Conservation (phyloP, 345 rosid genomes). For the Dovyalis caffra region DNA sequence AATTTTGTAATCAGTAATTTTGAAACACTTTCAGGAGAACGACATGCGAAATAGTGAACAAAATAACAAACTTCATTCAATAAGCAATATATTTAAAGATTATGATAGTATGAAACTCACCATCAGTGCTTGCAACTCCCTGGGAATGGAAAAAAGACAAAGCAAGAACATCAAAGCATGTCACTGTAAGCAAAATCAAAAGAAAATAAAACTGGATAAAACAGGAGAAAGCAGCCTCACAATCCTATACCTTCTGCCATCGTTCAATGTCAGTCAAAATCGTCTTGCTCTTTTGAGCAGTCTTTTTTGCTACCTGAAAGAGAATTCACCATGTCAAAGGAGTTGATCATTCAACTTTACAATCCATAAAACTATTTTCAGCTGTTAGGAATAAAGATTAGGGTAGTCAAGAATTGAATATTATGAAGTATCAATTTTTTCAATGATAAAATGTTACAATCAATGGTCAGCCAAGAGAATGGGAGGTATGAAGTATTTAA, state of each 20-base stretch:
- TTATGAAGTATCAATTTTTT: neutral
- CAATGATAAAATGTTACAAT: no score
- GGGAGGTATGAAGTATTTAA: no score
- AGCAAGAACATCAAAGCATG: slow-evolving; percentile 24
- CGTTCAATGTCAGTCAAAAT: slow-evolving; percentile 87
- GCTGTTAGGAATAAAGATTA: neutral
- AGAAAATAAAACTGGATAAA: neutral
- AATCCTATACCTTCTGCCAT: slow-evolving; percentile 82
- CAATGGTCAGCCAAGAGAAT: no score
- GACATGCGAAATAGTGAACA: neutral
- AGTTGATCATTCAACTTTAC: slow-evolving; percentile 3
- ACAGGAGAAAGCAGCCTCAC: slow-evolving; percentile 6
- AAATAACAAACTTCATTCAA: neutral
- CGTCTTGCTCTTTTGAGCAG: slow-evolving; percentile 85
- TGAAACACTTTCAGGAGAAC: neutral
- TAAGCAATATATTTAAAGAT: slow-evolving; percentile 1
- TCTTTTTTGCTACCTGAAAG: slow-evolving; percentile 79
- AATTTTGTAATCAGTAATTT: neutral
- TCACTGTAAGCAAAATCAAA: slow-evolving; percentile 11
- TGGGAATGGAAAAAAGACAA: slow-evolving; percentile 35
- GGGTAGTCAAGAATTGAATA: neutral
- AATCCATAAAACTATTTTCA: slow-evolving; percentile 1
- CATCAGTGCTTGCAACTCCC: slow-evolving; percentile 98
- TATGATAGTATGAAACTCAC: slow-evolving; percentile 38
- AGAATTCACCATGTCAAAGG: slow-evolving; percentile 17